Percentiles rank a stretch among this genome's conserved stretches.
Evolutionary conservation across 495 filamentous ascomycete genomes (phyloP).

Genomic region (Podospora pseudoanserina): DNA sequence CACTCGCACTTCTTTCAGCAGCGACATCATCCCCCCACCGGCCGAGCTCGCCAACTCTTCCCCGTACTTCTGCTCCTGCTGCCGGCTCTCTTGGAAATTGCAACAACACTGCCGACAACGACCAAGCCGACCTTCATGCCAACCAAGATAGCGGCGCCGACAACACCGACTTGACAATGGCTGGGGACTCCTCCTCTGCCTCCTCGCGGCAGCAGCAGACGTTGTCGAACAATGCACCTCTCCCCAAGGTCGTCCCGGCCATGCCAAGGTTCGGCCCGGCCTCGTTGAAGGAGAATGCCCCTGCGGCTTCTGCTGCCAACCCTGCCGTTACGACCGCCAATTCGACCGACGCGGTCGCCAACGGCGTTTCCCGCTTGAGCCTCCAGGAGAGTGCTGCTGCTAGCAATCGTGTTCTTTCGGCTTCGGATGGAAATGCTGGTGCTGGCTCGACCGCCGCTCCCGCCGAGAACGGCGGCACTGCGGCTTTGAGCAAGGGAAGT

Average conservation of each 20-base stretch:
- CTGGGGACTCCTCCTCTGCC: conserved; percentile 12
- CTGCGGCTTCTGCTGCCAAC: background rate
- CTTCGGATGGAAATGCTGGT: conserved; percentile 5
- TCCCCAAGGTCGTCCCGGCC: conserved; percentile 23
- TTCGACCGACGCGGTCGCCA: background rate
- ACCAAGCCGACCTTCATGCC: conserved; percentile 6
- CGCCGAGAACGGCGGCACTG: background rate
- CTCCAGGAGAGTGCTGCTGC: conserved; percentile 2
- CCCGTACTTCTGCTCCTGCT: conserved; percentile 2
- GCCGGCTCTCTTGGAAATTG: conserved; percentile 4
- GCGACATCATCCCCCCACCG: conserved; percentile 4
- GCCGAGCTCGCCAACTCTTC: conserved; percentile 11
- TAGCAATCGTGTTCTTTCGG: background rate
- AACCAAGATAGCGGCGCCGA: background rate
- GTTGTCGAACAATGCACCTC: conserved; percentile 2
- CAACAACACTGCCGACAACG: conserved; percentile 4
- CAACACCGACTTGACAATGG: conserved; percentile 15
- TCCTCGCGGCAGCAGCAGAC: conserved; percentile 12
- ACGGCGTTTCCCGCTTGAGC: conserved; percentile 8
- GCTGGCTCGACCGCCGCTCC: background rate
- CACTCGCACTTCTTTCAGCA: conserved; percentile 17
- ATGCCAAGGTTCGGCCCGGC: conserved; percentile 17
- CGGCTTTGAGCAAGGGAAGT: background rate
- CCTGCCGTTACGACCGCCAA: background rate
- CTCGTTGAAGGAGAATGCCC: conserved; percentile 17